Conservation (phyloP, 2,329 filamentous ascomycete species). For the Hypomyces rosellus region DNA sequence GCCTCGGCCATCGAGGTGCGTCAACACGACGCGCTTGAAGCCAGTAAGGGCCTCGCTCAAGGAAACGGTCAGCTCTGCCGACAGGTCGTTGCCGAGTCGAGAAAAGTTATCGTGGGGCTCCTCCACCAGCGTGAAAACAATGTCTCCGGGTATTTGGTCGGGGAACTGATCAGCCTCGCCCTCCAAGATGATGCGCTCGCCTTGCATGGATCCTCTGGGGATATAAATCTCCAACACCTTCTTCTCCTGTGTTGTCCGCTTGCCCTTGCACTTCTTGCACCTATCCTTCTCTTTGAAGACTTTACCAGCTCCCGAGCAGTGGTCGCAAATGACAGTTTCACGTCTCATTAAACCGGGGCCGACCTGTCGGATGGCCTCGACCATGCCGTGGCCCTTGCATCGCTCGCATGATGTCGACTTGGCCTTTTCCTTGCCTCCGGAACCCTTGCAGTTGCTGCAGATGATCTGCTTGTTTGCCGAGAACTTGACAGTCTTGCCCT, state of each 20-base stretch:
- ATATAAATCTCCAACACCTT: slow-evolving; percentile 97
- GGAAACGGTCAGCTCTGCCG: slow-evolving; percentile 72
- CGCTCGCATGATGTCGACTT: slow-evolving; percentile 76
- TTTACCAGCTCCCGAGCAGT: slow-evolving; percentile 78
- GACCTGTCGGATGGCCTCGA: slow-evolving; percentile 72
- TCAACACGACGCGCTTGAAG: slow-evolving; percentile 84
- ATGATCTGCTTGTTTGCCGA: slow-evolving; percentile 90
- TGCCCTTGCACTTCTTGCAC: slow-evolving; percentile 98
- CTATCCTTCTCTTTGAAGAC: slow-evolving; percentile 94
- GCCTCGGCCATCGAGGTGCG: slow-evolving; percentile 87
- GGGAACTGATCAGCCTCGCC: slow-evolving; percentile 92
- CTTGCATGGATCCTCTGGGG: slow-evolving; percentile 76
- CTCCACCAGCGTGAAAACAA: slow-evolving; percentile 83
- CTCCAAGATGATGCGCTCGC: slow-evolving; percentile 82
- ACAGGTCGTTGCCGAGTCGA: slow-evolving; percentile 77
- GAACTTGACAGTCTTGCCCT: slow-evolving; percentile 97
- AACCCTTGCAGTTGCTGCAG: slow-evolving; percentile 80
- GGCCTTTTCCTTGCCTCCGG: slow-evolving; percentile 85
- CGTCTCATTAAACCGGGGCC: slow-evolving; percentile 82
- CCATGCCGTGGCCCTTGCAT: slow-evolving; percentile 74
- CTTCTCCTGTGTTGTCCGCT: slow-evolving; percentile 76
- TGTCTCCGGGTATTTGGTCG: slow-evolving; percentile 83
- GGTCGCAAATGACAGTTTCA: slow-evolving; percentile 70
- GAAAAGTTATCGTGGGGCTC: slow-evolving; percentile 75
- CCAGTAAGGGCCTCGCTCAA: slow-evolving; percentile 80